phyloP scores from a whole-genome alignment of 805 yeast genomes.

The Candida railenensis region DNA sequence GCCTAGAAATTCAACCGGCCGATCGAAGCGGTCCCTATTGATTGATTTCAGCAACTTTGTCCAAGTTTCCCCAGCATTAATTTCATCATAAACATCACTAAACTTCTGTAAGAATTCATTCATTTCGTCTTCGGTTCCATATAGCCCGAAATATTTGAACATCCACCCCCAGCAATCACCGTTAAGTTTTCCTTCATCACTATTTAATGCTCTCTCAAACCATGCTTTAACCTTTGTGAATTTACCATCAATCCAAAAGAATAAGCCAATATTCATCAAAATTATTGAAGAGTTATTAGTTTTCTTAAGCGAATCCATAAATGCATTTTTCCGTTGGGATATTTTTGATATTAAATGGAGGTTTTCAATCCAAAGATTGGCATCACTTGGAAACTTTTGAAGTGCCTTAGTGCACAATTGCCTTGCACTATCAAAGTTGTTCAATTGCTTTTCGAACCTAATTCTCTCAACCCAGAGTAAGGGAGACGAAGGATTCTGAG shows the following conservation, averaged over 20 bases:
- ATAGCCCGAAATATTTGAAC: slow-evolving; percentile 43
- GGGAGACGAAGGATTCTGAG: slow-evolving; percentile 49
- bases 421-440: slow-evolving; percentile 52
- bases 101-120: slow-evolving; percentile 35
- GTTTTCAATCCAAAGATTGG: slow-evolving; percentile 65
- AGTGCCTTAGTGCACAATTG: slow-evolving; percentile 58
- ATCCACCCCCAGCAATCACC: slow-evolving; percentile 83
- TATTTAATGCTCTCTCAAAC: slow-evolving; percentile 66
- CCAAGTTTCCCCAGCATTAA: slow-evolving; percentile 67
- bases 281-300: slow-evolving; percentile 63
- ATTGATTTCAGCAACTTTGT: slow-evolving; percentile 16
- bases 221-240: slow-evolving; percentile 64
- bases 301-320: slow-evolving; percentile 67
- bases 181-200: slow-evolving; percentile 40
- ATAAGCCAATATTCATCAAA: slow-evolving; percentile 61
- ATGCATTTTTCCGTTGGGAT: slow-evolving; percentile 54
- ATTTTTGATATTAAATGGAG: slow-evolving; percentile 46
- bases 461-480: slow-evolving; percentile 59
- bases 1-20: neutral
- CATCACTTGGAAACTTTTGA: slow-evolving; percentile 54
- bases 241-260: slow-evolving; percentile 67
- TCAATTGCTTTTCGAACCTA: slow-evolving; percentile 51
- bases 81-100: slow-evolving; percentile 39
- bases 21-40: neutral
- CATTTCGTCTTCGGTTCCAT: slow-evolving; percentile 37